Conservation (phyloP, 768 basidiomycete genomes). For the Leucocoprinus birnbaumii region DNA sequence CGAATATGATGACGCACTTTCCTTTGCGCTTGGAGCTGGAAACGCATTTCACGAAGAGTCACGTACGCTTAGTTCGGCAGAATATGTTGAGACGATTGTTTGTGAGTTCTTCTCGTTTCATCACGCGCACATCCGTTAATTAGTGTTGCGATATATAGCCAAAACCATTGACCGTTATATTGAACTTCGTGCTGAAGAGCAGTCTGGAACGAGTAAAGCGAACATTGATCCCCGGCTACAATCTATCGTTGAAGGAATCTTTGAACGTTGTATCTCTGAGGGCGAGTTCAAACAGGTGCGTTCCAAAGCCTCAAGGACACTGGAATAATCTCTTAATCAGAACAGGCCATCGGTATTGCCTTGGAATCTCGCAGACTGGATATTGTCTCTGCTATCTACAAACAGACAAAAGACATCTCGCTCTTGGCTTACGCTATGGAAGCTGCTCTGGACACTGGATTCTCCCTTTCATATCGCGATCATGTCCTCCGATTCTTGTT, state of each 20-base stretch:
- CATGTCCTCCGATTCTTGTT: constrained; percentile 77
- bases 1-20: constrained; percentile 92
- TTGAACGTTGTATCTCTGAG: constrained; percentile 80
- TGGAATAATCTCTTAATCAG: constrained; percentile 12
- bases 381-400: constrained; percentile 75
- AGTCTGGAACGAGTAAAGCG: constrained; percentile 38
- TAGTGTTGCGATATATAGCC: constrained; percentile 44
- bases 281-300: constrained; percentile 88
- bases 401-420: constrained; percentile 68
- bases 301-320: constrained; percentile 4
- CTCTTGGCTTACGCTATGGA: constrained; percentile 91
- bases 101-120: constrained; percentile 52
- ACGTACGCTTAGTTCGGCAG: constrained; percentile 60
- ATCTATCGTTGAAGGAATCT: constrained; percentile 86
- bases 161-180: constrained; percentile 97
- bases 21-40: constrained; percentile 91
- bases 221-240: constrained; percentile 81
- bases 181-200: constrained; percentile 57
- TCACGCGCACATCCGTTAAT: background rate
- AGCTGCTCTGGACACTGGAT: constrained; percentile 85
- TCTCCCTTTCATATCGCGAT: constrained; percentile 82
- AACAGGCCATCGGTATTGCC: constrained; percentile 90
- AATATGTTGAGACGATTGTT: constrained; percentile 93
- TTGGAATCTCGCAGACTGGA: constrained; percentile 90
- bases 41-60: constrained; percentile 78